Percentiles rank a stretch among this genome's conserved stretches.
Conservation (phyloP, 306 rosid species). For the barrel medic (Medicago truncatula) region DNA sequence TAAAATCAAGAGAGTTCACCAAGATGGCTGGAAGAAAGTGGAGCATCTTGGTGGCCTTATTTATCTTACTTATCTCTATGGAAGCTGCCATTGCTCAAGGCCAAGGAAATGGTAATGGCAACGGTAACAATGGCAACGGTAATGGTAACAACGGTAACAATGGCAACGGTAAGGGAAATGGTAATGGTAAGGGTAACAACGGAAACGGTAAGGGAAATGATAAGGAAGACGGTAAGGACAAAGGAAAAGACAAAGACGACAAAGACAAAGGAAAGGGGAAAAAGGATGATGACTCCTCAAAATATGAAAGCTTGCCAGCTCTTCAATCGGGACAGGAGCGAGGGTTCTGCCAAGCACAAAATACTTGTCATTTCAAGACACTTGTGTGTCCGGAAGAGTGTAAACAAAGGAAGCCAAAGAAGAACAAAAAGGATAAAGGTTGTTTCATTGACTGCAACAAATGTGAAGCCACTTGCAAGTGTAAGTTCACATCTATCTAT, state of each 20-base stretch:
- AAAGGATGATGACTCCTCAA: constrained; percentile 23
- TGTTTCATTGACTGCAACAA: constrained; percentile 71
- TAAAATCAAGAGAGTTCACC: constrained; percentile 11
- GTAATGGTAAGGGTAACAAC: background rate
- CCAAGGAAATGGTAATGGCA: constrained; percentile 30
- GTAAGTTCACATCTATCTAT: constrained; percentile 46
- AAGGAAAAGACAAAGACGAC: background rate
- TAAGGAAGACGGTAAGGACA: no score
- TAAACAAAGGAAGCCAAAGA: constrained; percentile 65
- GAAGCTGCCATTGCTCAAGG: constrained; percentile 53
- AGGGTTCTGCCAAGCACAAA: constrained; percentile 55
- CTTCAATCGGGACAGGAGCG: constrained; percentile 57
- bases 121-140: background rate
- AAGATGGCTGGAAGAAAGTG: constrained; percentile 55
- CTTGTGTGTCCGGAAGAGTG: constrained; percentile 67
- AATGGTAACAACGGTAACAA: background rate
- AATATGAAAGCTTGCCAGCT: constrained; percentile 46
- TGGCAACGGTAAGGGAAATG: background rate
- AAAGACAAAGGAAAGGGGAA: background rate
- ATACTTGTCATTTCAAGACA: constrained; percentile 53
- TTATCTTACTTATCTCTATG: constrained; percentile 49
- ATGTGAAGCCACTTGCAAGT: constrained; percentile 84
- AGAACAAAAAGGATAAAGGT: constrained; percentile 72
- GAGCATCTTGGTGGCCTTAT: constrained; percentile 45
- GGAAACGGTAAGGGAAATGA: background rate